Evolutionary conservation across 2,329 filamentous ascomycete genomes (phyloP).

Genomic region (Lachnellula hyalina): DNA sequence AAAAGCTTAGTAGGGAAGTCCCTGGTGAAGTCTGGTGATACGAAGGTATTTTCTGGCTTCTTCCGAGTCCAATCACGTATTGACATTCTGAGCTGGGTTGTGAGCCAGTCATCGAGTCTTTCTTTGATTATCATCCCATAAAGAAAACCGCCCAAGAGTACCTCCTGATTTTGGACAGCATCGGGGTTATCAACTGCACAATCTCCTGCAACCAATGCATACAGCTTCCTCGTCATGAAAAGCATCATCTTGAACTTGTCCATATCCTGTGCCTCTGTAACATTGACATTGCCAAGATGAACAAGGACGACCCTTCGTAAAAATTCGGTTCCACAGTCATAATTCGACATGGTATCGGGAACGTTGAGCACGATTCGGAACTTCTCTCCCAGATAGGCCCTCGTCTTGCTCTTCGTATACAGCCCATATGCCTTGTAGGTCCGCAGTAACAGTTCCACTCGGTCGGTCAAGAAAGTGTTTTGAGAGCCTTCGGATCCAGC

Average conservation of each 20-base stretch:
- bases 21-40: conserved; percentile 68
- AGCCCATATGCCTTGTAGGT: conserved; percentile 90
- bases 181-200: conserved; percentile 94
- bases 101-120: conserved; percentile 81
- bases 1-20: conserved; percentile 79
- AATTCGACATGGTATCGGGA: conserved; percentile 76
- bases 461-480: conserved; percentile 91
- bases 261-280: conserved; percentile 75
- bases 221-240: conserved; percentile 95
- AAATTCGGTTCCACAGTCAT: conserved; percentile 88
- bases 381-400: conserved; percentile 82
- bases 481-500: conserved; percentile 70
- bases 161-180: conserved; percentile 92
- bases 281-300: conserved; percentile 80
- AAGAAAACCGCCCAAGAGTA: conserved; percentile 85
- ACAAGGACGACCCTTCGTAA: conserved; percentile 84
- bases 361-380: conserved; percentile 86
- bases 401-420: conserved; percentile 74
- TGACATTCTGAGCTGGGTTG: conserved; percentile 44
- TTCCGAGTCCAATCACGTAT: conserved; percentile 54
- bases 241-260: conserved; percentile 94
- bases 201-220: conserved; percentile 85
- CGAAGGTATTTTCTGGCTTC: conserved; percentile 63
- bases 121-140: conserved; percentile 97
- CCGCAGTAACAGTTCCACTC: conserved; percentile 83